Base-by-base conservation (phyloP, 495 filamentous ascomycete species). In the Aspergillus biplanus region DNA sequence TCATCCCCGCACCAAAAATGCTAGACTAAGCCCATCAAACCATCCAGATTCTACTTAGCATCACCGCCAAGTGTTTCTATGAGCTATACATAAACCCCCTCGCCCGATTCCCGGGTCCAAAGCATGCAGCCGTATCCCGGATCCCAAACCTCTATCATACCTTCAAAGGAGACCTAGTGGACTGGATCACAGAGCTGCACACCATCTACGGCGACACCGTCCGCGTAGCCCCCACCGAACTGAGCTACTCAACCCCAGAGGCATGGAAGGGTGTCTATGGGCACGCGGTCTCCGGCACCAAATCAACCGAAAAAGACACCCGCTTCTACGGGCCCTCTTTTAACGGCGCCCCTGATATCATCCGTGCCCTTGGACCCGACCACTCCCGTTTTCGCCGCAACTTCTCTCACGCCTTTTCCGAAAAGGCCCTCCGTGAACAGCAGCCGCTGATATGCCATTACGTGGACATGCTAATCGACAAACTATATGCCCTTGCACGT, bases 201-300 rank as follows among this genome's bases (percentile, higher is more conserved):
- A 52, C 58, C 7, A 64, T 68, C 32, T 78, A 79, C 66, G 77
- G 78, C 8, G 61, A 67, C 33, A 75, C 82, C 15, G 79, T 90
- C 0, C 83, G 87, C 6, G 64, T 87, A 8, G 74, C 77, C 0
- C 86, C 87, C 2, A 72, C 81, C 54, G 75, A 84, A 48, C 69
- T 90, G 2, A 82, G 79, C 18, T 88, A 84, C 72, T 78, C 71
- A 56, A 70, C 76, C n/a, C 75, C 78, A 7, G 72, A 71, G 18
- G 84, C 86, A 7, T 85, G 78, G 79, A 77, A 80, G 53, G 82
- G 84, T 52, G 85, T 89, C 56, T 84, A 87, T 64, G 82, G 80
- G 15, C 72, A 77, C 63, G 56, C 54, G 4, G 74, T 72, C 13
- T 56, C 12, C 1, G 55, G 54, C 47, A 47, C 21, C 16, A 64